Evolutionary conservation across 306 rosid species (phyloP).

Genomic region (Glycine tomentella): DNA sequence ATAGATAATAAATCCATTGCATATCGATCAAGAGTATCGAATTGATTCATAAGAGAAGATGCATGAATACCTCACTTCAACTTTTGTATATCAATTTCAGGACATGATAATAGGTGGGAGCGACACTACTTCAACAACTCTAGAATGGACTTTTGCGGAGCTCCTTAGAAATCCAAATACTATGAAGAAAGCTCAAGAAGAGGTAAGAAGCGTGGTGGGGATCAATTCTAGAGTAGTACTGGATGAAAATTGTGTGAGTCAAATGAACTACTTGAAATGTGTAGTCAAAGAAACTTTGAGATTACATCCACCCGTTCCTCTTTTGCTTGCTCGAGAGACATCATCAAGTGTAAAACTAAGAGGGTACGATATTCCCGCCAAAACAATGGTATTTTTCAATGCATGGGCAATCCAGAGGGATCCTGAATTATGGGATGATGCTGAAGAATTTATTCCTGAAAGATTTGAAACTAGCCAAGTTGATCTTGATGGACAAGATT

Average conservation of each 20-base stretch:
- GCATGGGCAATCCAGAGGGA: not conserved
- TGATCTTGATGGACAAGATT: conserved; percentile 29
- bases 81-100: not conserved
- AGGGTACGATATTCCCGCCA: conserved; percentile 46
- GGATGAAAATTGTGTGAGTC: conserved; percentile 15
- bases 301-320: conserved; percentile 10
- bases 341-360: conserved; percentile 1
- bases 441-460: conserved; percentile 32
- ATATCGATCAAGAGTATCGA: too few relatives aligned
- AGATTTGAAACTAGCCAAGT: conserved; percentile 20
- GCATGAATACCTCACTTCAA: too few relatives aligned
- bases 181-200: conserved; percentile 12
- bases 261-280: conserved; percentile 16
- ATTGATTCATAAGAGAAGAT: too few relatives aligned
- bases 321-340: conserved; percentile 32
- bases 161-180: not conserved
- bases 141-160: conserved; percentile 30
- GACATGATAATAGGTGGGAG: conserved; percentile 32
- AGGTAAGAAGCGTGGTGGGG: conserved; percentile 5
- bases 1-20: too few relatives aligned
- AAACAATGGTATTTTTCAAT: conserved; percentile 51
- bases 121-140: conserved; percentile 12
- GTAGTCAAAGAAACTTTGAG: conserved; percentile 26
- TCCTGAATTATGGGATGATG: conserved; percentile 4
- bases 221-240: not conserved